A percentile compares a stretch with the other conserved stretches of the same genome.
Evolutionary conservation across 2,329 filamentous ascomycete species (phyloP).

Genomic region (Fusarium verrucosum): DNA sequence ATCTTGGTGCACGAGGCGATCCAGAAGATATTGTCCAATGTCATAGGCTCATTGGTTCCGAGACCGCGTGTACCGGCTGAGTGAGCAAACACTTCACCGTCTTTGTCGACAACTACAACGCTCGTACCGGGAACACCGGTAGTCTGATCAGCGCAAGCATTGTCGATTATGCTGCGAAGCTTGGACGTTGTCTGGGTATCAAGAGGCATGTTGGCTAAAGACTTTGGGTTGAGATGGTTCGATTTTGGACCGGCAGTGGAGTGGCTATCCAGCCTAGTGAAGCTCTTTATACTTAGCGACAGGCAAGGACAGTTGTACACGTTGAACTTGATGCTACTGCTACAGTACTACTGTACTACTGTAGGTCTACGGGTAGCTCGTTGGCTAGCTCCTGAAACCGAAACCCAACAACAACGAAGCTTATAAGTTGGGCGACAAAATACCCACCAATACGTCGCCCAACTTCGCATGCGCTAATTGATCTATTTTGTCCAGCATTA

Average conservation of each 20-base stretch:
- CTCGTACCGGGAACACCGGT: slow-evolving; percentile 56
- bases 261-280: background rate
- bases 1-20: slow-evolving; percentile 68
- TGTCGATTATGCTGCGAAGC: slow-evolving; percentile 47
- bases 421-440: background rate
- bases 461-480: background rate
- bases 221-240: no score
- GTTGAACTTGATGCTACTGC: no score
- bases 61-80: slow-evolving; percentile 59
- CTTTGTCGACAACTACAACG: slow-evolving; percentile 57
- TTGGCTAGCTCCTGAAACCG: no score
- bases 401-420: background rate
- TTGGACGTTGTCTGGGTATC: slow-evolving; percentile 18
- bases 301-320: background rate
- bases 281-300: slow-evolving; percentile 5
- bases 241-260: no score
- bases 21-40: slow-evolving; percentile 68
- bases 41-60: slow-evolving; percentile 60
- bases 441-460: background rate
- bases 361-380: no score
- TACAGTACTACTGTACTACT: no score
- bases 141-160: slow-evolving; percentile 50
- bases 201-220: slow-evolving; percentile 31
- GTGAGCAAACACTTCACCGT: slow-evolving; percentile 60
- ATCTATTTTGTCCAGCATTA: background rate